Conservation (phyloP, 768 basidiomycete genomes). For the Suillus clintonianus region DNA sequence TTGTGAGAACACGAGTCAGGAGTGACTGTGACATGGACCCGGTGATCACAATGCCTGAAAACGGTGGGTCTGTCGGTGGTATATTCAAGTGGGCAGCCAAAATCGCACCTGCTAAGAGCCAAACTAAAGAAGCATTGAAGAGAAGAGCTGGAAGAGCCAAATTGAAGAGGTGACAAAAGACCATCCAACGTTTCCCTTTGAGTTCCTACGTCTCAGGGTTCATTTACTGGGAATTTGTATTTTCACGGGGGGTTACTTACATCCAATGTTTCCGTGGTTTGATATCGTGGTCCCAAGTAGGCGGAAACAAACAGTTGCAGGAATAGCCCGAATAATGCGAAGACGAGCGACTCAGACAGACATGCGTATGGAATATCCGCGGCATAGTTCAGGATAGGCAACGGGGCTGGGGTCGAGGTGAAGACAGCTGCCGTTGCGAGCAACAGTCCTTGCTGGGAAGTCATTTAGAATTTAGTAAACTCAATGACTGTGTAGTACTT, state of each 20-base stretch:
- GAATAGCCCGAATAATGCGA: background rate
- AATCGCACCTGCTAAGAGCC: background rate
- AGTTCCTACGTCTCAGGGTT: background rate
- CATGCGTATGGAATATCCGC: background rate
- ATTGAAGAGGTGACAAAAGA: too few species aligned
- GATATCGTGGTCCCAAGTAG: too few species aligned
- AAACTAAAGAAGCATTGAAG: background rate
- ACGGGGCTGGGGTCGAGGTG: background rate
- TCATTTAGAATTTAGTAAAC: too few species aligned
- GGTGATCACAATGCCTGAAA: background rate
- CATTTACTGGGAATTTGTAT: background rate
- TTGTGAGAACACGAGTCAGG: background rate
- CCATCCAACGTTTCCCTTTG: background rate
- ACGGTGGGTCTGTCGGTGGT: background rate
- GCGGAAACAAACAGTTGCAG: background rate
- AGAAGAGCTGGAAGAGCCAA: background rate
- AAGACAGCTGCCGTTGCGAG: too few species aligned
- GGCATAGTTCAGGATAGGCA: background rate
- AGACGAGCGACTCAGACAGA: background rate
- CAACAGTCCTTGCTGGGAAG: too few species aligned
- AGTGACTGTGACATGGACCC: background rate
- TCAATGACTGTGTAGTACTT: too few species aligned
- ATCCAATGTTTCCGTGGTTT: too few species aligned
- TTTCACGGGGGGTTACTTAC: background rate
- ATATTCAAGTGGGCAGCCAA: background rate